A percentile compares a stretch with the other conserved stretches of the same genome.
Evolutionary conservation across 441 rosid species (phyloP).

Genomic region (Macaranga tanarius): DNA sequence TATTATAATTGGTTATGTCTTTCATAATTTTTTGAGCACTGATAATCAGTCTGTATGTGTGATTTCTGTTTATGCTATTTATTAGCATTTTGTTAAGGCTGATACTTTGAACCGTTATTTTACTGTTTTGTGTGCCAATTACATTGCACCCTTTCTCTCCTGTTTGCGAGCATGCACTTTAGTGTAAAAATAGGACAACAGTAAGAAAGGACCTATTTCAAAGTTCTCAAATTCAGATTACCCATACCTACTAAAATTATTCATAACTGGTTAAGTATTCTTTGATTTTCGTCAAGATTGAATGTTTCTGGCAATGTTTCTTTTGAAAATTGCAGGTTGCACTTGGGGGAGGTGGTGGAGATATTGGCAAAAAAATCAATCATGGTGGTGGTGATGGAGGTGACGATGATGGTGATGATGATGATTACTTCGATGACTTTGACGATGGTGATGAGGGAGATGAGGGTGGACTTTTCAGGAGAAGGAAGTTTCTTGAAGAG

Average conservation of each 20-base stretch:
- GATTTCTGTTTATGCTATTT: not conserved
- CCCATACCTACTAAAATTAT: not conserved
- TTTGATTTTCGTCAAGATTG: not conserved
- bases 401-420: slow-evolving; percentile 92
- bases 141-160: not conserved
- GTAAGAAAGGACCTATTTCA: not conserved
- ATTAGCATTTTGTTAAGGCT: too few species aligned
- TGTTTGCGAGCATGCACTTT: not conserved
- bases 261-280: not conserved
- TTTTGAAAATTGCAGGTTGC: slow-evolving; percentile 58
- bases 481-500: slow-evolving; percentile 83
- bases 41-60: not conserved
- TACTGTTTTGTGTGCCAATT: not conserved
- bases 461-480: slow-evolving; percentile 88
- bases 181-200: not conserved
- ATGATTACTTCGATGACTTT: slow-evolving; percentile 84
- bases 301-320: slow-evolving; percentile 11
- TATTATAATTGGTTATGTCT: not conserved
- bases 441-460: slow-evolving; percentile 90
- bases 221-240: not conserved
- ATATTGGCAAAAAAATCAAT: slow-evolving; percentile 79
- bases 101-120: not conserved
- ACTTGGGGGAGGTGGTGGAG: slow-evolving; percentile 89
- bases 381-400: slow-evolving; percentile 97
- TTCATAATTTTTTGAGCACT: not conserved